These are phyloP conservation scores for Azolla pinnata DNA, from an alignment of 75 land plant species.

Conservation along the genomic window DNA sequence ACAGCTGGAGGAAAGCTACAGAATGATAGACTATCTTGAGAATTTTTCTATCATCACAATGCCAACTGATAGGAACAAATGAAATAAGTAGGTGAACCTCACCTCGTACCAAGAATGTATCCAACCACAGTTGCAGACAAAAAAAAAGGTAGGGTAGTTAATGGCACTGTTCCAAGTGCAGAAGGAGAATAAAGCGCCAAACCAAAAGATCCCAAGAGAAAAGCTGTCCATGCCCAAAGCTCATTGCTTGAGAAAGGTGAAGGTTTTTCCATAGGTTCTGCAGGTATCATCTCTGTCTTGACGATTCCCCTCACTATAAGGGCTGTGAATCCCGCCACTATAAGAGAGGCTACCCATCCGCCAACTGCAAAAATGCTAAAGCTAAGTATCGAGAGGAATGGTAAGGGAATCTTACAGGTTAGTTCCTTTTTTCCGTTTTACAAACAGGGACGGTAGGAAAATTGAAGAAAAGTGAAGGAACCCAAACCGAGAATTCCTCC, in stretches of 20 bases:
- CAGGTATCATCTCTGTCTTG: slow-evolving; percentile 62
- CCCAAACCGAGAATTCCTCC: slow-evolving; percentile 70
- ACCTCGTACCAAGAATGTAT: slow-evolving; percentile 85
- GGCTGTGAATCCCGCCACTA: slow-evolving; percentile 84
- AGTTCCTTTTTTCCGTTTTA: no score
- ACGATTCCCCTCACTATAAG: slow-evolving; percentile 67
- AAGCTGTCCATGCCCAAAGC: slow-evolving; percentile 44
- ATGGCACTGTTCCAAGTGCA: slow-evolving; percentile 62
- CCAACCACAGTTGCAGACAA: slow-evolving; percentile 81
- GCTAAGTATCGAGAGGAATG: background rate
- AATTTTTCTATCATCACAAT: no score
- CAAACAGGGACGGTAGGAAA: no score
- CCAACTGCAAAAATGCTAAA: slow-evolving; percentile 60
- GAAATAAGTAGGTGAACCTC: slow-evolving; percentile 8
- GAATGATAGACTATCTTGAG: no score
- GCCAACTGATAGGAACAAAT: background rate
- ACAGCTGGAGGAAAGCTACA: slow-evolving; percentile 61
- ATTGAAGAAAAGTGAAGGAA: no score
- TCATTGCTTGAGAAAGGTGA: slow-evolving; percentile 67
- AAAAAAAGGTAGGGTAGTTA: slow-evolving; percentile 71
- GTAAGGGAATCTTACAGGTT: background rate
- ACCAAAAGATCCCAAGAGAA: slow-evolving; percentile 46
- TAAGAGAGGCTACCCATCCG: slow-evolving; percentile 89
- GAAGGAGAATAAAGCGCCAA: slow-evolving; percentile 47
- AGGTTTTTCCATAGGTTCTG: slow-evolving; percentile 79